Base-by-base conservation (phyloP, 2,329 filamentous ascomycete genomes). In the Fusarium illudens region DNA sequence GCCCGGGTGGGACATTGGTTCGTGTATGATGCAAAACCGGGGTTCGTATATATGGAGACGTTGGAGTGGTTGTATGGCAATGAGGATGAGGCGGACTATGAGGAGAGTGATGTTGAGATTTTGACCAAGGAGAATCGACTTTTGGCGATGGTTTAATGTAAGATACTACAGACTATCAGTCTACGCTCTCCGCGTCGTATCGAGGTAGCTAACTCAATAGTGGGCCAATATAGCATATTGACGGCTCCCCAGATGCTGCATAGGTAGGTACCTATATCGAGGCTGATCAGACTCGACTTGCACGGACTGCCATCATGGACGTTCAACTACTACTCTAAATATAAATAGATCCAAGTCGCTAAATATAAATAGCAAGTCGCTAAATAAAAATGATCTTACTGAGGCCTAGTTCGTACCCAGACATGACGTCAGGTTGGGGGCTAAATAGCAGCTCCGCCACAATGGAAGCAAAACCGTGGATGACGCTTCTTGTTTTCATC, bases 1-100 rank as follows among this genome's bases (percentile, higher is more conserved):
- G 67, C 58, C 3, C 63, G 68, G 4, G 6, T 53, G 15, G 67
- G 67, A 0, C 27, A 39, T 1, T 71, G 67, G 67, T 71, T 22
- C 7, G 6, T 39, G 19, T 22, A 39, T 15, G 36, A 39, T 7
- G 34, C 8, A 2, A 29, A 29, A 29, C 27, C 27, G 27, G 27
- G 27, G 27, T 29, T 29, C 10, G 27, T 6, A 9, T 29, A 29
- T 9, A 29, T 29, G 27, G 27, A 29, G 34, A 12, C 2, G 11
- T 10, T 22, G 37, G 37, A 42, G 5, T 19, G 13, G 19, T 9
- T 22, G 12, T 22, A 15, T 42, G 37, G 37, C 19, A 22, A 12
- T 4, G 19, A 42, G 37, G 37, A 42, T 19, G 11, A 12, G 37
- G 37, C 20, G 7, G 37, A 22, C 12, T 15, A 8, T 3, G 37